phyloP scores from a whole-genome alignment of 2,329 filamentous ascomycete genomes.

The Conoideocrella luteorostrata region DNA sequence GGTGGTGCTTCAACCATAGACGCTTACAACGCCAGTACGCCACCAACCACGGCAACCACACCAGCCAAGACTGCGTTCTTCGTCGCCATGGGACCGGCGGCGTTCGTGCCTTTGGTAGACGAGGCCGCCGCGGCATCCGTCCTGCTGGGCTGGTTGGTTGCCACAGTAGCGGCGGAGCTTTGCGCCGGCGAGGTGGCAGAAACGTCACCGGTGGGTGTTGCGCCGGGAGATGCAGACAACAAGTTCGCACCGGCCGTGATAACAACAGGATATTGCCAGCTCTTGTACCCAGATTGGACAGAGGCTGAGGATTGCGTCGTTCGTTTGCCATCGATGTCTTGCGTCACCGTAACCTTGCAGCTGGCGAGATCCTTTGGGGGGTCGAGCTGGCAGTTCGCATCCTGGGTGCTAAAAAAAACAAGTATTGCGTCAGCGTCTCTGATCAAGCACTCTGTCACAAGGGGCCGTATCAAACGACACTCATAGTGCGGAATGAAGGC shows the following conservation, averaged over 20 bases:
- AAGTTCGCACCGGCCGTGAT: neutral
- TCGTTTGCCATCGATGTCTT: neutral
- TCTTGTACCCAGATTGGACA: neutral
- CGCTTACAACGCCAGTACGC: too few relatives aligned
- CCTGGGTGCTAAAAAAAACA: neutral
- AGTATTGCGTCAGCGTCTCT: neutral
- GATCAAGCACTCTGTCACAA: too few relatives aligned
- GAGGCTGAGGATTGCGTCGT: neutral
- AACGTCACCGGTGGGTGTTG: neutral
- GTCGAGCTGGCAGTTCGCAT: neutral
- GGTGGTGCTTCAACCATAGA: too few relatives aligned
- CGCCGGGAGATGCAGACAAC: neutral
- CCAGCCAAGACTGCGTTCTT: neutral
- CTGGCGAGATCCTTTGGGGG: neutral
- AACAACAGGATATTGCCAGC: neutral
- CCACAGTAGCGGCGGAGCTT: too few relatives aligned
- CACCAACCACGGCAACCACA: too few relatives aligned
- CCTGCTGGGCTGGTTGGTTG: too few relatives aligned
- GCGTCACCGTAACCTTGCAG: neutral
- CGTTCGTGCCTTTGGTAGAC: too few relatives aligned
- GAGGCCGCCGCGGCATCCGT: too few relatives aligned
- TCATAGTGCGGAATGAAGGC: too few relatives aligned
- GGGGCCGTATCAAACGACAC: too few relatives aligned
- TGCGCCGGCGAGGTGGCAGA: neutral
- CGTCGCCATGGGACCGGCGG: neutral